Evolutionary conservation across 139 green algal genomes (phyloP).

Genomic region (Auxenochlorella pyrenoidosa): DNA sequence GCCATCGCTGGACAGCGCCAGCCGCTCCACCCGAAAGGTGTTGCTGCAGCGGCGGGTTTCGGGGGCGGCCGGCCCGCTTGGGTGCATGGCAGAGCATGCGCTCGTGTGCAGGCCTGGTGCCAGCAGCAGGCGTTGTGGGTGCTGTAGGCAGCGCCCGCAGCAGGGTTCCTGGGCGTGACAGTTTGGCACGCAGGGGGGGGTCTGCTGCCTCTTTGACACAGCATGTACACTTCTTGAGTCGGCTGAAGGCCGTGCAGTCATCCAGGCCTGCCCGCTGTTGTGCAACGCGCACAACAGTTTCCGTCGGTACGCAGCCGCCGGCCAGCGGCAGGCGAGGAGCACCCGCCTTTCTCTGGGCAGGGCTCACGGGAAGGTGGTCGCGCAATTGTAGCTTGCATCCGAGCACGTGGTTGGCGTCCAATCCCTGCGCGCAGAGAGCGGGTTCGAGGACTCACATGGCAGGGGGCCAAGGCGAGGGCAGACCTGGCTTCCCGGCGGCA

Average conservation of each 20-base stretch:
- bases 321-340: neutral
- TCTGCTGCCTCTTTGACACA: too few species aligned
- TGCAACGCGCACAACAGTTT: neutral
- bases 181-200: too few species aligned
- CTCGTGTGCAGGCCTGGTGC: neutral
- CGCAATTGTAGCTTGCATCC: neutral
- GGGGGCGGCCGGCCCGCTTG: neutral
- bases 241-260: too few species aligned
- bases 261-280: too few species aligned
- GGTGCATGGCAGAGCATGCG: neutral
- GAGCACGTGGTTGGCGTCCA: neutral
- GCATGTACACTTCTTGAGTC: too few species aligned
- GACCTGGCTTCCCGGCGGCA: neutral
- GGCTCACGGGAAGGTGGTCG: neutral
- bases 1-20: constrained; percentile 4
- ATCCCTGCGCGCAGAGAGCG: neutral
- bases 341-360: neutral
- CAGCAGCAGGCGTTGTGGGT: too few species aligned
- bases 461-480: neutral
- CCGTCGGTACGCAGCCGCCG: neutral
- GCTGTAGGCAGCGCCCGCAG: too few species aligned
- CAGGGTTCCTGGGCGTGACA: too few species aligned
- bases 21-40: neutral
- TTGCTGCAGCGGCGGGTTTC: neutral
- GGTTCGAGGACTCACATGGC: neutral